Percentiles rank a stretch among this genome's conserved stretches.
Conservation (phyloP, 768 basidiomycete species). For the Boletus tomentosulus region DNA sequence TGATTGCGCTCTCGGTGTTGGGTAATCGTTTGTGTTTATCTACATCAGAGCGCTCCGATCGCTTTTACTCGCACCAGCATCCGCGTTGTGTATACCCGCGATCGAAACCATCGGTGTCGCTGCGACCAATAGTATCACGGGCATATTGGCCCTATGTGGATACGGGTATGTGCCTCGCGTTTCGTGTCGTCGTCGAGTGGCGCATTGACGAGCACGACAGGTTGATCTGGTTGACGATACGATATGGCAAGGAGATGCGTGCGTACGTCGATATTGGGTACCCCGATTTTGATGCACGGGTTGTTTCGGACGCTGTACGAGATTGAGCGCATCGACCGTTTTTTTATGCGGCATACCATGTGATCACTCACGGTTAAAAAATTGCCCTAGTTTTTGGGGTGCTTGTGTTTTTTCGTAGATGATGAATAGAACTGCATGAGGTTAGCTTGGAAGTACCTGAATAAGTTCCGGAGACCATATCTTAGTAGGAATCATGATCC, state of each 20-base stretch:
- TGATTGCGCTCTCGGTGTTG: background rate
- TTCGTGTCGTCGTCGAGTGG: background rate
- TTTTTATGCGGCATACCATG: background rate
- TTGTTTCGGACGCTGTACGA: background rate
- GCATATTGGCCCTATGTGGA: conserved; percentile 45
- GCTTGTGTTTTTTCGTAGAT: background rate
- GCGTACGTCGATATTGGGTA: conserved; percentile 55
- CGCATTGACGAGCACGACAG: conserved; percentile 30
- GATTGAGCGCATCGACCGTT: background rate
- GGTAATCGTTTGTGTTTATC: background rate
- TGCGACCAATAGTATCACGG: conserved; percentile 44
- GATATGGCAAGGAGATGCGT: conserved; percentile 54
- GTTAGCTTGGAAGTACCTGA: too few species aligned
- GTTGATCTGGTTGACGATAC: conserved; percentile 48
- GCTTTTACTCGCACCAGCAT: conserved; percentile 12
- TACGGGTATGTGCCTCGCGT: conserved; percentile 42
- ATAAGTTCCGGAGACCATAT: too few species aligned
- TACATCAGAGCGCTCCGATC: conserved; percentile 21
- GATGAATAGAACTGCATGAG: too few species aligned
- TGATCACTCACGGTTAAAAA: background rate
- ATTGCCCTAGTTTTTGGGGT: background rate
- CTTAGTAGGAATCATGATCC: too few species aligned
- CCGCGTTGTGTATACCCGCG: conserved; percentile 32
- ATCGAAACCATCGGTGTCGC: conserved; percentile 51
- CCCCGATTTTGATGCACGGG: conserved; percentile 26